Percentiles rank a stretch among this genome's conserved stretches.
Evolutionary conservation across 108 stramenopile genomes (phyloP).

Genomic region (Epipyxis sp.): DNA sequence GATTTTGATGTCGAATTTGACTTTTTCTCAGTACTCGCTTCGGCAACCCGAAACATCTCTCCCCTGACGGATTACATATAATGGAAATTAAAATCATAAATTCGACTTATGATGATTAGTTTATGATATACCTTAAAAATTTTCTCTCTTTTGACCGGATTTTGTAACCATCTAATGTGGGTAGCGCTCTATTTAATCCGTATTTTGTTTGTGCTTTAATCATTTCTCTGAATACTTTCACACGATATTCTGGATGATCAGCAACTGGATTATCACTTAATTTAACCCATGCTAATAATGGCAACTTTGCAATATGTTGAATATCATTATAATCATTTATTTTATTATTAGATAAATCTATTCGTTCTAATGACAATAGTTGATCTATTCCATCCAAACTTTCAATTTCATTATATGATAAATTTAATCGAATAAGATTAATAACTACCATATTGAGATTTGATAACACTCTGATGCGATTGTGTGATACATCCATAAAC

Average conservation of each 20-base stretch:
- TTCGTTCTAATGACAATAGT: constrained; percentile 1
- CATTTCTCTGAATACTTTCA: not conserved
- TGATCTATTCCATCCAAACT: constrained; percentile 25
- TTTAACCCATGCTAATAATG: not conserved
- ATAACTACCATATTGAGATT: constrained; percentile 10
- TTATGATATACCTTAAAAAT: not conserved
- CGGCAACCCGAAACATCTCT: no score
- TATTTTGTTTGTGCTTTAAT: not conserved
- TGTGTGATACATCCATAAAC: constrained; percentile 14
- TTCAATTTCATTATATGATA: constrained; percentile 22
- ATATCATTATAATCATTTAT: not conserved
- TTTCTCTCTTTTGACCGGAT: not conserved
- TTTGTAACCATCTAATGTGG: not conserved
- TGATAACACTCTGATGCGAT: constrained; percentile 26
- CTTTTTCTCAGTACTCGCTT: no score
- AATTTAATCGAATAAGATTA: constrained; percentile 1
- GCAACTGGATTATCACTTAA: constrained; percentile 6
- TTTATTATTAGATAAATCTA: constrained; percentile 4
- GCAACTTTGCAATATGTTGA: constrained; percentile 4
- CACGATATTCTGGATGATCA: not conserved
- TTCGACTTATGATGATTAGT: no score
- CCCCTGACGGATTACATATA: no score
- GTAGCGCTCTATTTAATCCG: not conserved
- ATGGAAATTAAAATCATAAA: no score
- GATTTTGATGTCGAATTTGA: no score